phyloP scores from a whole-genome alignment of 2,329 filamentous ascomycete species.

The Didymella segeticola region DNA sequence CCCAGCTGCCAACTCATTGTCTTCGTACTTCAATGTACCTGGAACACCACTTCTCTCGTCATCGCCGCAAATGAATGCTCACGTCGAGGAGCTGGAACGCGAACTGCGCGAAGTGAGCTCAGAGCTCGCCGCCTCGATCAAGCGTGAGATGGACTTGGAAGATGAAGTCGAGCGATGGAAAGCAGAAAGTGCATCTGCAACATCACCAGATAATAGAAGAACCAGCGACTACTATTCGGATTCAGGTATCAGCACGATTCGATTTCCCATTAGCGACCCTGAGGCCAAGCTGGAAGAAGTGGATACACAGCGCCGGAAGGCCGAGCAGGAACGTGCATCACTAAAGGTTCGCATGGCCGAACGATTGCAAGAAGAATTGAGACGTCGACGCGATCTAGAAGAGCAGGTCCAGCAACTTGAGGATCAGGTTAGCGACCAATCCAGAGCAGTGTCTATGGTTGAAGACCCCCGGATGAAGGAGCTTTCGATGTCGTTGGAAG shows the following conservation, averaged over 20 bases:
- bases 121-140: constrained; percentile 90
- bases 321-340: constrained; percentile 90
- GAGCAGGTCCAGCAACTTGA: constrained; percentile 83
- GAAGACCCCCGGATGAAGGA: constrained; percentile 69
- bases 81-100: constrained; percentile 89
- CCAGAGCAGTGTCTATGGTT: constrained; percentile 33
- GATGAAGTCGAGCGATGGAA: constrained; percentile 90
- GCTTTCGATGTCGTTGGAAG: constrained; percentile 80
- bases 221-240: constrained; percentile 99
- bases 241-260: constrained; percentile 85
- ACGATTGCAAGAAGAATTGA: constrained; percentile 86
- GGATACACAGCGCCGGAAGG: constrained; percentile 79
- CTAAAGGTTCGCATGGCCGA: constrained; percentile 83
- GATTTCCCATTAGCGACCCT: constrained; percentile 70
- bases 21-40: constrained; percentile 55
- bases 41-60: constrained; percentile 55
- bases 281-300: constrained; percentile 71
- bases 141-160: constrained; percentile 94
- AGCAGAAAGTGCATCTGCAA: constrained; percentile 69
- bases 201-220: constrained; percentile 67
- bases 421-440: constrained; percentile 65
- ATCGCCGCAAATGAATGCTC: constrained; percentile 56
- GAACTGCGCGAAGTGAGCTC: constrained; percentile 92
- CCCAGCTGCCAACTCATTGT: constrained; percentile 57
- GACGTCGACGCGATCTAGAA: constrained; percentile 77